Base-by-base conservation (phyloP, 1,139 yeast species). In the Meyerozyma carpophila region DNA sequence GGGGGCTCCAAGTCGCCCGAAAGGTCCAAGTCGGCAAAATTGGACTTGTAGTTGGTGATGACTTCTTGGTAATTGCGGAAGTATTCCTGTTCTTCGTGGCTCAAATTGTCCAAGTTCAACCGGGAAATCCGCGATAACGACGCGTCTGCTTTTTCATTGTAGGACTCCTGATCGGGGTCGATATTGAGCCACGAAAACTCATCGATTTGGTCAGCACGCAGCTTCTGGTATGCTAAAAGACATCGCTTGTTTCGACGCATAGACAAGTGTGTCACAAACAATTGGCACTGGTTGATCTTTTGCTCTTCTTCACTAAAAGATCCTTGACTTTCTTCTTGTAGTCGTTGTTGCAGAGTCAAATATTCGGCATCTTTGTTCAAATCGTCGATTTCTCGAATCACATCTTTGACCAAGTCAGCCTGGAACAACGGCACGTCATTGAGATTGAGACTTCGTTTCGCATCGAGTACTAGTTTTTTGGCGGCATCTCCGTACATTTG, bases 1-100 rank as follows among this genome's bases (percentile, higher is more conserved):
- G 98, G 98, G 0, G 98, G 98, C 36, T 80, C 88, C 52, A 93
- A 62, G 27, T 88, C 81, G 0, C 98, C 98, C 25, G 93, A 79
- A 34, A 93, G 68, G 57, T 93, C 98, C n/a, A 93, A 68, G 51
- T 90, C 96, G 0, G 89, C 77, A 68, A 88, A 82, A 8, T 78
- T 76, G 11, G 95, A 86, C 55, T 89, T 90, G 63, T 84, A 82
- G 47, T 83, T 84, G 38, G 88, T 80, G 32, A 90, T 66, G 38
- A 88, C 65, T 41, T 86, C 90, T 39, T 80, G 78, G 61, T 89
- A 91, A 32, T 77, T 75, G 47, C 81, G 79, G 52, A 81, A 68
- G 59, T 91, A 93, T 41, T 85, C 94, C 53, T 82, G 89, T 57
- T 93, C 98, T 37, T 81, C 73, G 48, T 86, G 91, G 47, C 84